phyloP scores from a whole-genome alignment of 2,329 filamentous ascomycete genomes.

The Hypoxylon sp. region DNA sequence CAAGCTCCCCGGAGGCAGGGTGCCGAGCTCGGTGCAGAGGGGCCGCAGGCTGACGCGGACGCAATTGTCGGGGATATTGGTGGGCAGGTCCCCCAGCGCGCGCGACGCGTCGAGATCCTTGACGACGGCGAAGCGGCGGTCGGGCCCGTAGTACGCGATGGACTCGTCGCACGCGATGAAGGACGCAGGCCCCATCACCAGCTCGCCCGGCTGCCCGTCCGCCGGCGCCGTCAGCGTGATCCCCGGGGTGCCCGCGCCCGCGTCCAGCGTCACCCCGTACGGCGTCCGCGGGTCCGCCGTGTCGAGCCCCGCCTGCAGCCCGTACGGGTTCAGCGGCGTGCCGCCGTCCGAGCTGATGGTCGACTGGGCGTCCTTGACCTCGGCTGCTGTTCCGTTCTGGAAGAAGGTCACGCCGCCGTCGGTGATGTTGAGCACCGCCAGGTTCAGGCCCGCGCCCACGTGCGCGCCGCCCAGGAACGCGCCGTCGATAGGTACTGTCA shows the following conservation, averaged over 20 bases:
- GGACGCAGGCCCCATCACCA: background rate
- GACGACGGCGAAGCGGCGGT: conserved; percentile 8
- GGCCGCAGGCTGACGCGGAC: conserved; percentile 1
- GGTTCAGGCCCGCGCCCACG: conserved; percentile 12
- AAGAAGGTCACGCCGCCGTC: conserved; percentile 1
- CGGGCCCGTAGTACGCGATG: conserved; percentile 10
- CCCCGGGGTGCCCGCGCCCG: background rate
- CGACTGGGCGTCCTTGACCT: background rate
- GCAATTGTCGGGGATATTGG: conserved; percentile 16
- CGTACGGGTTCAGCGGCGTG: background rate
- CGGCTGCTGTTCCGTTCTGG: conserved; percentile 5
- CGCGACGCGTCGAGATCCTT: background rate
- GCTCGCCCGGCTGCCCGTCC: background rate
- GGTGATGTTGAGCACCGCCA: conserved; percentile 3
- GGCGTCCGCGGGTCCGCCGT: background rate
- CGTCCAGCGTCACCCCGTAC: background rate
- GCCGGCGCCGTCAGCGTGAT: background rate
- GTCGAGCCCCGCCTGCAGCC: background rate
- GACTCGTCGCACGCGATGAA: conserved; percentile 16
- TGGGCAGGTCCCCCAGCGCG: background rate
- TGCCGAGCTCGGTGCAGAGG: conserved; percentile 1
- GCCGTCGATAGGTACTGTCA: conserved; percentile 10
- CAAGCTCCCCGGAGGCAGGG: conserved; percentile 1
- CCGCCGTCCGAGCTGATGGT: background rate
- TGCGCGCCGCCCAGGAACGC: conserved; percentile 7